Percentiles rank a stretch among this genome's conserved stretches.
These are phyloP conservation scores for Ramaria rubella DNA, from an alignment of 768 basidiomycete genomes.

Conservation along the genomic window DNA sequence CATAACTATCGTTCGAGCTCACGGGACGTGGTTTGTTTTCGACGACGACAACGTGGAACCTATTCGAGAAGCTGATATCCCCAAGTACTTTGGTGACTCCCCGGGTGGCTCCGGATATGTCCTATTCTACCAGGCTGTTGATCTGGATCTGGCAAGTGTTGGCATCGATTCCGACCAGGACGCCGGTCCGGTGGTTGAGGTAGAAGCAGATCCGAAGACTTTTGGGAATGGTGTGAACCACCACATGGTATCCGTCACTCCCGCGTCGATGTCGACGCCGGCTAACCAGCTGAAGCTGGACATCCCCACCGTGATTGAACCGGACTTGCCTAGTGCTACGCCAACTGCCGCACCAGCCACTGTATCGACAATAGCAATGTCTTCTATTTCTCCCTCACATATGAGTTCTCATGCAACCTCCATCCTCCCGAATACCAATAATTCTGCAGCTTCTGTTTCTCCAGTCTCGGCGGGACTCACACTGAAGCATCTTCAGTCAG, in stretches of 20 bases:
- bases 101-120: constrained; percentile 89
- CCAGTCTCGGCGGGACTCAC: neutral
- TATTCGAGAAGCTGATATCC: constrained; percentile 84
- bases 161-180: constrained; percentile 32
- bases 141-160: constrained; percentile 68
- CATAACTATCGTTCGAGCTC: constrained; percentile 86
- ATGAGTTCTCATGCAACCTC: constrained; percentile 25
- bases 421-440: constrained; percentile 20
- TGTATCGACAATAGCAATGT: constrained; percentile 9
- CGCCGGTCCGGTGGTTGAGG: neutral
- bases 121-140: constrained; percentile 91
- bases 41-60: constrained; percentile 91
- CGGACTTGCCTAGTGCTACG: constrained; percentile 20
- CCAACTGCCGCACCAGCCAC: constrained; percentile 12
- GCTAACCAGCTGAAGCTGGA: constrained; percentile 18
- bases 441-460: neutral
- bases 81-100: constrained; percentile 91
- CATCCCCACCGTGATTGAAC: neutral
- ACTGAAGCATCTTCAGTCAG: constrained; percentile 16
- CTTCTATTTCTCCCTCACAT: neutral
- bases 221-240: neutral
- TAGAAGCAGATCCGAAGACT: neutral
- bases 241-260: no score
- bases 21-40: constrained; percentile 83
- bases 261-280: constrained; percentile 13